Conservation (phyloP, 2,329 filamentous ascomycete genomes). For the Paraconiothyrium brasiliense region DNA sequence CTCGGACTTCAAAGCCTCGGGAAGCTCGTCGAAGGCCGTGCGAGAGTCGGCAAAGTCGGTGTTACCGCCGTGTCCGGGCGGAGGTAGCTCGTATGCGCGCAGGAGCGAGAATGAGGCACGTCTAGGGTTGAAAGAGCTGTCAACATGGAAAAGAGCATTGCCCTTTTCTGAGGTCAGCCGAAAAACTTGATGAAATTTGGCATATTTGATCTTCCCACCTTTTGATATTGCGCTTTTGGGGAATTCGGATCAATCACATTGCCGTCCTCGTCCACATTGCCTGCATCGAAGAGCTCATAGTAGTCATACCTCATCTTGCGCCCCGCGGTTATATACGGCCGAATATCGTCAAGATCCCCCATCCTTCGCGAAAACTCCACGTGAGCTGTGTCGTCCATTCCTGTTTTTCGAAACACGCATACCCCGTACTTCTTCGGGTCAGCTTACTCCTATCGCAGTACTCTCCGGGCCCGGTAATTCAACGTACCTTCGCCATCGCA, state of each 20-base stretch:
- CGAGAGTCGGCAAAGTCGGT: constrained; percentile 36
- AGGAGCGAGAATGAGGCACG: constrained; percentile 32
- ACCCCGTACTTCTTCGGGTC: constrained; percentile 58
- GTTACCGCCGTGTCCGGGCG: constrained; percentile 31
- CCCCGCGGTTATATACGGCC: constrained; percentile 57
- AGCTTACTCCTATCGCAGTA: neutral
- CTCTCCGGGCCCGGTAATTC: neutral
- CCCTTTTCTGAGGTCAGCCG: constrained; percentile 40
- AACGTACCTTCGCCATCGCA: constrained; percentile 33
- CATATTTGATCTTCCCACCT: constrained; percentile 32
- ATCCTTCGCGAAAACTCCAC: constrained; percentile 61
- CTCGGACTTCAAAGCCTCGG: constrained; percentile 30
- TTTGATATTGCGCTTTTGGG: constrained; percentile 40
- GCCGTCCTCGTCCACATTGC: constrained; percentile 63
- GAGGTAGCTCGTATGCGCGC: constrained; percentile 31
- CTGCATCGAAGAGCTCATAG: constrained; percentile 65
- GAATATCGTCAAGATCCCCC: constrained; percentile 66
- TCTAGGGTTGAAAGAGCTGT: constrained; percentile 34
- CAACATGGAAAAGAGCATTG: constrained; percentile 35
- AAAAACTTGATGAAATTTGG: neutral
- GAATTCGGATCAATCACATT: constrained; percentile 56
- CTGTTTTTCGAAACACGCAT: constrained; percentile 61
- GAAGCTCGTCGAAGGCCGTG: constrained; percentile 43
- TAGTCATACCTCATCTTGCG: constrained; percentile 58
- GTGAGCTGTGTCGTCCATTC: constrained; percentile 61